Evolutionary conservation across 805 yeast species (phyloP).

Genomic region (Groenewaldozyma tartarivorans): DNA sequence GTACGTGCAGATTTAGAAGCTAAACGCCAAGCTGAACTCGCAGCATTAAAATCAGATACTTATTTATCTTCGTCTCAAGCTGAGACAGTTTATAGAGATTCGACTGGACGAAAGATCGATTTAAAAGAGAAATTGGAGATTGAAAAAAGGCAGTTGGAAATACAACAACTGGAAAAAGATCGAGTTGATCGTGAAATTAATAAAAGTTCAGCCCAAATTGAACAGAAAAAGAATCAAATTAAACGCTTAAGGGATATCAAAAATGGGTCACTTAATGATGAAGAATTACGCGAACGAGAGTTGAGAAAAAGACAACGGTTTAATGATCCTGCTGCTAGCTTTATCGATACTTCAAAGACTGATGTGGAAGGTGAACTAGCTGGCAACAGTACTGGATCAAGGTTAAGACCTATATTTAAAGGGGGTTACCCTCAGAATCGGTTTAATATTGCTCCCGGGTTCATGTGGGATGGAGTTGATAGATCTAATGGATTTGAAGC

Average conservation of each 20-base stretch:
- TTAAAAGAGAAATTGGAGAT: constrained; percentile 26
- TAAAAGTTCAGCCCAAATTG: constrained; percentile 19
- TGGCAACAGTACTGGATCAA: constrained; percentile 12
- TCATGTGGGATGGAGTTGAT: constrained; percentile 87
- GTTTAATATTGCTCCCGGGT: constrained; percentile 68
- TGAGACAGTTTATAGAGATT: constrained; percentile 53
- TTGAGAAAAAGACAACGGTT: constrained; percentile 29
- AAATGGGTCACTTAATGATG: constrained; percentile 22
- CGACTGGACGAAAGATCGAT: constrained; percentile 46
- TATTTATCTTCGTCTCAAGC: constrained; percentile 32
- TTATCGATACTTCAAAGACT: constrained; percentile 24
- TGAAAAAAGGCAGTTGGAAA: constrained; percentile 15
- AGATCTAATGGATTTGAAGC: constrained; percentile 82
- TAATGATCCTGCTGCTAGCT: constrained; percentile 59
- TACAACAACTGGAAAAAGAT: constrained; percentile 15
- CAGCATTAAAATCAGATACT: constrained; percentile 41
- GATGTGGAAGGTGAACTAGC: too few relatives aligned
- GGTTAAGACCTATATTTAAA: constrained; percentile 47
- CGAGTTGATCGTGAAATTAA: constrained; percentile 13
- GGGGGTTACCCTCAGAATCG: constrained; percentile 58
- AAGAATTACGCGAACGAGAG: constrained; percentile 29
- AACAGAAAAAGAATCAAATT: constrained; percentile 21
- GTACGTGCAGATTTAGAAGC: constrained; percentile 30
- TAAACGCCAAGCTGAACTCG: constrained; percentile 22
- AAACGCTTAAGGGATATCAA: constrained; percentile 24